Base-by-base conservation (phyloP, 305 asterid genomes). In the Withania somnifera region DNA sequence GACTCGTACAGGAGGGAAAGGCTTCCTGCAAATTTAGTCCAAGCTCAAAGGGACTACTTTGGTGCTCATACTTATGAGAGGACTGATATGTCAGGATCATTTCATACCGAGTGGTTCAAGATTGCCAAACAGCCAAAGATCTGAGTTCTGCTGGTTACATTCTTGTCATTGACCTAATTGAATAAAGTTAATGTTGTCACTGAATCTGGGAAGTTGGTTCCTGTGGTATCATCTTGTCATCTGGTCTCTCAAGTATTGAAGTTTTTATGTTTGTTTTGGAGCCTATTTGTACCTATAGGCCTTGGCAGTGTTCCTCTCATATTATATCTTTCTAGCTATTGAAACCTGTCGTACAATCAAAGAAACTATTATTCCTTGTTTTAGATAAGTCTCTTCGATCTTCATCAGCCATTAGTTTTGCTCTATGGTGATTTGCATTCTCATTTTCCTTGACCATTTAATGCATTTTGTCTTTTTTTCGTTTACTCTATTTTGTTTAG, bases 51-150 rank as follows among this genome's bases (percentile, higher is more conserved):
- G 82, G 99, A 95, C 85, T 95, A 95, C 84, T 95, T 94, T 81
- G 98, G 99, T 32, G 99, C 99, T 73, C 99, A 95, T 81, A 94
- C 99, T 2, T 95, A 94, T 11, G 99, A 94, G 83, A 90, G 99
- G 88, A 87, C 85, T 13, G 99, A 95, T 82, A 63, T 94, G 20
- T 83, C 91, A 0, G 99, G 99, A 30, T 80, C 91, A 28, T 95
- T 88, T 90, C 99, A 95, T 28, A 95, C 99, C 0, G 99, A 95
- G 88, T 95, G 99, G 99, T 93, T 95, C 88, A 95, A 94, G 91
- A 75, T 93, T 56, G 99, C 99, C 28, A 89, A 82, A 82, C 88
- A 85, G 86, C 76, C 87, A 3, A 89, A 79, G 89, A 84, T 86
- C 45, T 92, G 85, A 89, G 68, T 17, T 79, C 83, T 60, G 82